phyloP scores from a whole-genome alignment of 139 green algal genomes.

The Coelastrella sp. region DNA sequence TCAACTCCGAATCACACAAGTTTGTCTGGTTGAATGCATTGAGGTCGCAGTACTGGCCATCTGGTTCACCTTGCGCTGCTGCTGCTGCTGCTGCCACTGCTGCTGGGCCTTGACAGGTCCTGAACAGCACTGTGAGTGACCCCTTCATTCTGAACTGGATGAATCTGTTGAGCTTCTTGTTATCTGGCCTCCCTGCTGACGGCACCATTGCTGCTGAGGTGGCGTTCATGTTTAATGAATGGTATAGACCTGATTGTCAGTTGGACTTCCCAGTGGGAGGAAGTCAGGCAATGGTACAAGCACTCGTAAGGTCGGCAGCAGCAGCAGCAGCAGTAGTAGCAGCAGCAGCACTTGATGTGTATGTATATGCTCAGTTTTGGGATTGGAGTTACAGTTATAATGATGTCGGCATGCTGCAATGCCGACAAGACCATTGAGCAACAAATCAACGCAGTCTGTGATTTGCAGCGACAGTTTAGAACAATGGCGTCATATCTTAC shows the following conservation, averaged over 20 bases:
- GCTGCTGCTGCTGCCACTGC: background rate
- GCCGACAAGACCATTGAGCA: too few relatives aligned
- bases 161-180: constrained; percentile 96
- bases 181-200: constrained; percentile 89
- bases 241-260: constrained; percentile 75
- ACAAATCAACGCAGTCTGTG: too few relatives aligned
- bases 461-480: too few relatives aligned
- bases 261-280: constrained; percentile 96
- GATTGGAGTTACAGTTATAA: too few relatives aligned
- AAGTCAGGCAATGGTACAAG: constrained; percentile 87
- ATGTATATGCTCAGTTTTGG: too few relatives aligned
- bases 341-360: constrained; percentile 67
- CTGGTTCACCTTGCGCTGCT: background rate
- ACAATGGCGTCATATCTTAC: too few relatives aligned
- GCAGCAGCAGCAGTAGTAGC: background rate
- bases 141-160: constrained; percentile 94
- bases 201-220: constrained; percentile 96
- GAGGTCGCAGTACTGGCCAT: too few relatives aligned
- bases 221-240: constrained; percentile 92
- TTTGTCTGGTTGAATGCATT: too few relatives aligned
- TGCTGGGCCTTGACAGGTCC: constrained; percentile 53
- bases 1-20: too few relatives aligned
- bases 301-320: constrained; percentile 75
- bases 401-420: too few relatives aligned
- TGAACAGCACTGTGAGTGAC: constrained; percentile 73